Evolutionary conservation across 2,329 filamentous ascomycete genomes (phyloP).

Genomic region (Teratosphaeria pseudoeucalypti): DNA sequence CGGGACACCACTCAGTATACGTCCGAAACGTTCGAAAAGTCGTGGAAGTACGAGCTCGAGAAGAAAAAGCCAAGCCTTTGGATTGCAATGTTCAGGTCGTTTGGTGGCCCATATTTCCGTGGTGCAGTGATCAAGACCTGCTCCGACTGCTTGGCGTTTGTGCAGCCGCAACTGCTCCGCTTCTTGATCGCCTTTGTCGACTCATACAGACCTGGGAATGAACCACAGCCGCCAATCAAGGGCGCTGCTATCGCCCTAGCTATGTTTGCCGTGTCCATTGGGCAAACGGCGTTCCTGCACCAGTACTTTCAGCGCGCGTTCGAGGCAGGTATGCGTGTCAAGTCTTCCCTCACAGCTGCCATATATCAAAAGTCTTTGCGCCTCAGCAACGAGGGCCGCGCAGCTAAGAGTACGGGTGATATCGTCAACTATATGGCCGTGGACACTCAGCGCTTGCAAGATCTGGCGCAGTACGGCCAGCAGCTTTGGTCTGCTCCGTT

Average conservation of each 20-base stretch:
- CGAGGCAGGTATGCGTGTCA: slow-evolving; percentile 93
- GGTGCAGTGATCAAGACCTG: slow-evolving; percentile 80
- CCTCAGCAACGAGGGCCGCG: slow-evolving; percentile 84
- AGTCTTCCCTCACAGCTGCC: slow-evolving; percentile 75
- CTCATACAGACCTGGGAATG: slow-evolving; percentile 54
- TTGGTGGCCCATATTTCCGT: slow-evolving; percentile 71
- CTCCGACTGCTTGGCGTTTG: slow-evolving; percentile 77
- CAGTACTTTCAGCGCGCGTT: slow-evolving; percentile 97
- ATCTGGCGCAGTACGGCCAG: slow-evolving; percentile 89
- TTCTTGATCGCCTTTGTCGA: slow-evolving; percentile 73
- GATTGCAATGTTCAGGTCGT: slow-evolving; percentile 73
- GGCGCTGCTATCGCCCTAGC: slow-evolving; percentile 79
- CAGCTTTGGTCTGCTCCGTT: slow-evolving; percentile 96
- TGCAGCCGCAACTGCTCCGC: slow-evolving; percentile 82
- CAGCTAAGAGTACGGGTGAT: slow-evolving; percentile 84
- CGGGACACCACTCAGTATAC: slow-evolving; percentile 70
- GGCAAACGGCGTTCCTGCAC: slow-evolving; percentile 83
- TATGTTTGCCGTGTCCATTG: slow-evolving; percentile 81
- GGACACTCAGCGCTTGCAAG: slow-evolving; percentile 87
- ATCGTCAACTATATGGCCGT: slow-evolving; percentile 99
- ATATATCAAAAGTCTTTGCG: slow-evolving; percentile 89
- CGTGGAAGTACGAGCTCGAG: slow-evolving; percentile 67
- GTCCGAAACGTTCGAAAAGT: slow-evolving; percentile 55
- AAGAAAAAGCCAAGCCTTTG: slow-evolving; percentile 71
- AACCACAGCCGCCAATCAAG: slow-evolving; percentile 66